Percentiles rank a stretch among this genome's conserved stretches.
Evolutionary conservation across 2,329 filamentous ascomycete genomes (phyloP).

Genomic region (Xylariaceae sp.): DNA sequence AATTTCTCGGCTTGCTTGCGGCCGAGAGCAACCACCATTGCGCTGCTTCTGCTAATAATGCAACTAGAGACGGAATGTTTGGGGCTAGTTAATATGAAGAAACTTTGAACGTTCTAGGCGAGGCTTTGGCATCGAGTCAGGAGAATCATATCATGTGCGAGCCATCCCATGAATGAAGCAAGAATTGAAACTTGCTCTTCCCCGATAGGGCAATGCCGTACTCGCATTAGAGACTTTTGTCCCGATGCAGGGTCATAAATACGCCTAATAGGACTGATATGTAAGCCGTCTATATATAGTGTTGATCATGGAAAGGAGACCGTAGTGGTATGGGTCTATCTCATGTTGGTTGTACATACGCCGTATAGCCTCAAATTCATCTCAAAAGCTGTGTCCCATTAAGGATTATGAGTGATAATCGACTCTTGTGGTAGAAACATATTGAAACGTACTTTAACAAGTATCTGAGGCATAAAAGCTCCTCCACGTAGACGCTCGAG

Average conservation of each 20-base stretch:
- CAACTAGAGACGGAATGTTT: conserved; percentile 4
- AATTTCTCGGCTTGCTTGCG: neutral
- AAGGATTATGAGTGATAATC: neutral
- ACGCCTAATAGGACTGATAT: neutral
- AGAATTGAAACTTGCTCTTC: conserved; percentile 20
- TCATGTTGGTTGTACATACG: no score
- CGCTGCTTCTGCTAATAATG: neutral
- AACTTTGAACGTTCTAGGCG: neutral
- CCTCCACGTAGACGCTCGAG: conserved; percentile 5
- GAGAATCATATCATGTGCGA: conserved; percentile 17
- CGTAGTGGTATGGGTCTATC: no score
- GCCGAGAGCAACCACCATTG: conserved; percentile 2
- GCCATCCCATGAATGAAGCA: conserved; percentile 14
- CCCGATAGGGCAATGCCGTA: conserved; percentile 12
- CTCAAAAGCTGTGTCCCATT: no score
- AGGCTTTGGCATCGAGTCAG: conserved; percentile 1
- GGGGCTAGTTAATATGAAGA: conserved; percentile 5
- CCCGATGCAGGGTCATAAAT: conserved; percentile 9
- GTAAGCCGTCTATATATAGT: neutral
- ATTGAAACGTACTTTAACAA: no score
- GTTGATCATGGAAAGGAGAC: no score
- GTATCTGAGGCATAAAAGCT: neutral
- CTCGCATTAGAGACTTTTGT: conserved; percentile 12
- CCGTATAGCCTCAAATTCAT: no score
- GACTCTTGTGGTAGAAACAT: neutral